These are phyloP conservation scores for Neospermospora avenae DNA, from an alignment of 2,329 filamentous ascomycete species.

Conservation along the genomic window DNA sequence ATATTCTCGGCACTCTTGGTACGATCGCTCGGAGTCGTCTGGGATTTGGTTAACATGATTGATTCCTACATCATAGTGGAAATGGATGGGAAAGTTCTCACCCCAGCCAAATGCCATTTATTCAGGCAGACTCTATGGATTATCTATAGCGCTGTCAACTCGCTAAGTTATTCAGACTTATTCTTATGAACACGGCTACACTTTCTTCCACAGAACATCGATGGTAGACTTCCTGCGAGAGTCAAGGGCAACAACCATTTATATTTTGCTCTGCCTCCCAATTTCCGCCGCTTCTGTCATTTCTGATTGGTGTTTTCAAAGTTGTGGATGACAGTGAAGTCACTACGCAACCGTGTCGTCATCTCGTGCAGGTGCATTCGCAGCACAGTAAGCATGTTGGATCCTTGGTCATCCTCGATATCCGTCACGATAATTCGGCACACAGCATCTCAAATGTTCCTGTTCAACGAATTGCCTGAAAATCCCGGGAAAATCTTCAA, in stretches of 20 bases:
- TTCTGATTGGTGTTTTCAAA: no score
- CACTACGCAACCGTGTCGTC: neutral
- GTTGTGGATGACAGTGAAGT: no score
- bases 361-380: neutral
- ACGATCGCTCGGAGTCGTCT: conserved; percentile 44
- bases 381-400: neutral
- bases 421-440: neutral
- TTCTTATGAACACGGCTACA: no score
- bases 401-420: neutral
- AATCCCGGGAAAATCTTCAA: no score
- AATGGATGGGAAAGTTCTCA: neutral
- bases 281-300: conserved; percentile 32
- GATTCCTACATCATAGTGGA: neutral
- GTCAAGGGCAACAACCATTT: no score
- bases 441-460: neutral
- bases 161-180: no score
- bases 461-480: no score
- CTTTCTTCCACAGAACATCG: no score
- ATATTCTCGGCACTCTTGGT: conserved; percentile 42
- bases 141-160: no score
- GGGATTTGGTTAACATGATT: neutral
- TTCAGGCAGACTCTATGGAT: no score
- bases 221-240: no score
- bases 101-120: conserved; percentile 33
- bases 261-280: conserved; percentile 20